Evolutionary conservation across 2,329 filamentous ascomycete genomes (phyloP).

Genomic region (Colletotrichum australisinense): DNA sequence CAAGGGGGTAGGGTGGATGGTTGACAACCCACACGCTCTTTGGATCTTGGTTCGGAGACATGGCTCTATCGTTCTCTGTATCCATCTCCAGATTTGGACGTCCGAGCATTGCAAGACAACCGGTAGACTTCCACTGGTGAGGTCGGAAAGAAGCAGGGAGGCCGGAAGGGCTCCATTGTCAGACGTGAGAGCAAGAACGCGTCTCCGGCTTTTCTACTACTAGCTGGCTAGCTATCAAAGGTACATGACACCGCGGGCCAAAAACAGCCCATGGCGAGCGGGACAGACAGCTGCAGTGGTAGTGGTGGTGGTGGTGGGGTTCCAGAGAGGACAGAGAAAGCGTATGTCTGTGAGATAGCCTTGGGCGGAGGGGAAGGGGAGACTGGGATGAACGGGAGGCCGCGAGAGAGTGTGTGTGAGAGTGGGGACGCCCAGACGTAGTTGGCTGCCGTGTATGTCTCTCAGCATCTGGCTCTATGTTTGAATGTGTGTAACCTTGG

Average conservation of each 20-base stretch:
- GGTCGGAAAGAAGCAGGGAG: conserved; percentile 30
- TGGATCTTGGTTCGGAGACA: not conserved
- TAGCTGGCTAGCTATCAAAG: not conserved
- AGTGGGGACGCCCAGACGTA: conserved; percentile 4
- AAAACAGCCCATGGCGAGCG: not conserved
- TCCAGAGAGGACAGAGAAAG: not conserved
- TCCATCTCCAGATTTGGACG: conserved; percentile 20
- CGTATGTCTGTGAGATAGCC: not conserved
- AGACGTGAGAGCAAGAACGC: conserved; percentile 14
- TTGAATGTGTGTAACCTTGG: conserved; percentile 32
- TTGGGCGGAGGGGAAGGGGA: not conserved
- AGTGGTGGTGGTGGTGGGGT: conserved; percentile 28
- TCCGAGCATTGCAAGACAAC: conserved; percentile 23
- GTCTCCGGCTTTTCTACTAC: not conserved
- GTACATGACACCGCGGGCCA: not conserved
- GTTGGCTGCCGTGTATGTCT: conserved; percentile 20
- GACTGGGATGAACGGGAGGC: not conserved
- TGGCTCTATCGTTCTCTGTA: not conserved
- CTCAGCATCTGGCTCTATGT: not conserved
- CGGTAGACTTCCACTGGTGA: conserved; percentile 27
- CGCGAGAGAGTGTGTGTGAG: conserved; percentile 7
- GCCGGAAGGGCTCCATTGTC: conserved; percentile 19
- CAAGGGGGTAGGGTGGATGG: conserved; percentile 16
- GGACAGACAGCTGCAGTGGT: conserved; percentile 16
- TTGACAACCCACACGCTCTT: conserved; percentile 1